These are phyloP conservation scores for Arachis monticola DNA, from an alignment of 331 rosid genomes.

Conservation along the genomic window DNA sequence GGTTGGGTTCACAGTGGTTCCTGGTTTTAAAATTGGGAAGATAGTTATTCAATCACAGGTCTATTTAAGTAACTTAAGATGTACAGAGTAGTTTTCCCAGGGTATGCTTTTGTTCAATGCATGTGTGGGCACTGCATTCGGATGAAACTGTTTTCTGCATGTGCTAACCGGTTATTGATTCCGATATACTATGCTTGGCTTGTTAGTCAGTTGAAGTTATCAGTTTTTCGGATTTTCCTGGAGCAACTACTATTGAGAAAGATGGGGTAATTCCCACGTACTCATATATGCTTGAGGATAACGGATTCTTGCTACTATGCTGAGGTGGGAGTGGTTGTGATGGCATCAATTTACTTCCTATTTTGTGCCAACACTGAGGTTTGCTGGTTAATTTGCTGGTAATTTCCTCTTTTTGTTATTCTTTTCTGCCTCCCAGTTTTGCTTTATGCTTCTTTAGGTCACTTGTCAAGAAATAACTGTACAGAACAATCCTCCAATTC, in stretches of 20 bases:
- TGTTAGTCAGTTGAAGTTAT: conserved; percentile 13
- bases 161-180: conserved; percentile 29
- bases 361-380: conserved; percentile 33
- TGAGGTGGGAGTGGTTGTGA: conserved; percentile 32
- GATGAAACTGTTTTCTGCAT: conserved; percentile 27
- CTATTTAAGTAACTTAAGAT: conserved; percentile 55
- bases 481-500: conserved; percentile 49
- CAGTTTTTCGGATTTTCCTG: conserved; percentile 26
- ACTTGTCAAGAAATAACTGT: conserved; percentile 53
- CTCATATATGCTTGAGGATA: conserved; percentile 25
- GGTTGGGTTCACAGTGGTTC: conserved; percentile 88
- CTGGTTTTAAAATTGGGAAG: conserved; percentile 81
- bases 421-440: conserved; percentile 29
- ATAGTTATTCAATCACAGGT: conserved; percentile 88
- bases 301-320: conserved; percentile 33
- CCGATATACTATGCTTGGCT: conserved; percentile 16
- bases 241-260: conserved; percentile 19
- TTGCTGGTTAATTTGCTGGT: conserved; percentile 51
- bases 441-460: conserved; percentile 42
- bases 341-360: conserved; percentile 30
- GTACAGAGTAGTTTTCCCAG: conserved; percentile 48
- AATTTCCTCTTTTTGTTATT: conserved; percentile 12
- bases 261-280: conserved; percentile 21
- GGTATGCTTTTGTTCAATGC: conserved; percentile 14
- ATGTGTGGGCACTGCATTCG: conserved; percentile 19